Base-by-base conservation (phyloP, 1,284 basidiomycete genomes). In the Cryptococcus sp. region DNA sequence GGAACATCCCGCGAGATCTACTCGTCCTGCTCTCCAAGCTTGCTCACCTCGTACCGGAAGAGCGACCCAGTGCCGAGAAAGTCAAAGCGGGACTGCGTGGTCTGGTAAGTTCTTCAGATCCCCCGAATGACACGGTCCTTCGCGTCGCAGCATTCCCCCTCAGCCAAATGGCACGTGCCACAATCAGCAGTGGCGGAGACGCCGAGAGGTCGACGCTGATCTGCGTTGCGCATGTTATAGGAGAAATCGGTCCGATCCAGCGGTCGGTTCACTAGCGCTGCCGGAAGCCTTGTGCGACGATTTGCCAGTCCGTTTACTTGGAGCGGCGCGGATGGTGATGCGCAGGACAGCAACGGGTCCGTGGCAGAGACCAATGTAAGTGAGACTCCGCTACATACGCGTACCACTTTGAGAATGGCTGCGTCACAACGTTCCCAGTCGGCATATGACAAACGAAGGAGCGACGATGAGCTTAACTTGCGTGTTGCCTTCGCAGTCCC, bases 1-100 rank as follows among this genome's bases (percentile, higher is more conserved):
- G 90, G 15, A 84, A 86, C 30, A 78, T 93, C 0, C 88, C 91
- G 4, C 79, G 83, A 3, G 82, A 86, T 1, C 85, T 88, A 60
- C 78, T 93, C 2, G 78, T 88, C 0, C 76, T 94, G 16, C 78
- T 95, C 16, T 88, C 91, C 62, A 83, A 83, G 49, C 80, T 94
- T 51, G 76, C 93, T 54, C 83, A 86, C 63, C 79, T 87, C 43
- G 78, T 78, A 4, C 86, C 90, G 0, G 72, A 79, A 6, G 73
- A 75, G 15, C 81, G 92, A 49, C 90, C 90, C 5, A 85, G 85
- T 0, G 86, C 86, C 48, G 88, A 90, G 55, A 84, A 87, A 47
- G 86, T 94, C 5, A 62, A 53, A 39, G 46, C 49, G 6, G 69
- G 63, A 0, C 42, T 75, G 2, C 50, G 53, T n/a, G 58, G 57